Evolutionary conservation across 1,284 basidiomycete species (phyloP).

Genomic region (Apiotrichum domesticum): DNA sequence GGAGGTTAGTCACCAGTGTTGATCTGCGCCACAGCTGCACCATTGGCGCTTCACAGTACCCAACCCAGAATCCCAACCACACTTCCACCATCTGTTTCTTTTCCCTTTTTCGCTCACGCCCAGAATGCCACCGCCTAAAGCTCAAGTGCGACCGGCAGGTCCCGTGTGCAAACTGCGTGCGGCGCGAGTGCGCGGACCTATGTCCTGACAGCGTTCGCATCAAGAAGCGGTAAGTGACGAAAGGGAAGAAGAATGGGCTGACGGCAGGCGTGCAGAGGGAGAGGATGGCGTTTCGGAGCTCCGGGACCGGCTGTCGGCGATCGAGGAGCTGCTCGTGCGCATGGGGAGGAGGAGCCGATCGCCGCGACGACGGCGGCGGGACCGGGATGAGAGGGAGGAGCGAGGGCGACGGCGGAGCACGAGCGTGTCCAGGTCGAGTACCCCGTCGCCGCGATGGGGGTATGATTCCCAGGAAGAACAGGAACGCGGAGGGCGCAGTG

Average conservation of each 20-base stretch:
- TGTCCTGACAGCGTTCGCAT: slow-evolving; percentile 26
- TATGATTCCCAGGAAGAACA: too few species aligned
- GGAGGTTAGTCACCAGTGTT: background rate
- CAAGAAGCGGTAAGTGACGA: background rate
- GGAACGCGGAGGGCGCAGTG: too few species aligned
- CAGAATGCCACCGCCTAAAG: slow-evolving; percentile 25
- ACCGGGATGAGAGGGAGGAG: background rate
- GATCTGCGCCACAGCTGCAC: too few species aligned
- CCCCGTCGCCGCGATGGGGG: too few species aligned
- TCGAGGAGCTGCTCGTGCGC: background rate
- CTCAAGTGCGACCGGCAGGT: slow-evolving; percentile 32
- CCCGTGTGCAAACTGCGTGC: slow-evolving; percentile 34
- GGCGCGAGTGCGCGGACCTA: slow-evolving; percentile 28
- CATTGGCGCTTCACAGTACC: too few species aligned
- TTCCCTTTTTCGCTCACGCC: background rate
- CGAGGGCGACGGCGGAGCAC: too few species aligned
- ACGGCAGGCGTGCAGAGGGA: too few species aligned
- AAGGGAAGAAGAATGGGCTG: background rate
- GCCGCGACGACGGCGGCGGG: background rate
- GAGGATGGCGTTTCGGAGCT: slow-evolving; percentile 18
- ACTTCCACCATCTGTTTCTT: too few species aligned
- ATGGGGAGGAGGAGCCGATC: background rate
- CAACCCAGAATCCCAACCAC: too few species aligned
- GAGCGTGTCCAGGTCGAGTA: too few species aligned
- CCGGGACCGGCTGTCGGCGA: slow-evolving; percentile 6